Base-by-base conservation (phyloP, 2,329 filamentous ascomycete genomes). In the Thelonectria discophora region DNA sequence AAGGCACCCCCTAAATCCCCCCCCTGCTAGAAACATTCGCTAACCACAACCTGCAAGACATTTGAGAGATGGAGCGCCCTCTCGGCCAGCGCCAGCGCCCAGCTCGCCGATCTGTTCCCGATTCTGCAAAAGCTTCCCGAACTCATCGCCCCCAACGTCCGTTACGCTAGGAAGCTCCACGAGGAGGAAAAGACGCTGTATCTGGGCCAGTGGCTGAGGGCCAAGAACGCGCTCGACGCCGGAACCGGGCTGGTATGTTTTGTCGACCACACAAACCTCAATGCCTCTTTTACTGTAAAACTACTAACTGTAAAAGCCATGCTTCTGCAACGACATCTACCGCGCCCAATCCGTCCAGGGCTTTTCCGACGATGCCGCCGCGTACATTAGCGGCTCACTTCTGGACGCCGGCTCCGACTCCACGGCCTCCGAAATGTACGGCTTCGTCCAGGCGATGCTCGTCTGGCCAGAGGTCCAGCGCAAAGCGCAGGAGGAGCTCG, bases 391-490 rank as follows among this genome's bases (percentile, higher is more conserved):
- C 39, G 67, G 68, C 1, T 64, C 55, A 2, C 53, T 76, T 0
- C 65, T 71, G 2, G 71, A 75, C 17, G 74, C 76, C 9, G 75
- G 71, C 0, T 69, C 77, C 9, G 76, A 78, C 46, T 75, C 74
- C 0, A 69, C 72, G 0, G 68, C 74, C 0, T 66, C 69, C 3
- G 68, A 73, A 3, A 51, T 78, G 7, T 64, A 70, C 20, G 77
- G 72, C 64, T 72, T 77, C 18, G 72, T 82, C 4, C 11, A 18
- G 18, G 42, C 42, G 18, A 45, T 85, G 80, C 66, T 77, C 1
- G 67, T 81, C 0, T 76, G 78, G 27, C 75, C 75, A 2, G 76
- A 76, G 2, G 78, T 83, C 0, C 81, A 83, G 61, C 77, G 65
- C 57, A 74, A 68, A 24, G 80, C 76, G 0, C 79, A 80, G 30